Conservation (phyloP, 1,284 basidiomycete species). For the Fomitiporia mediterranea region DNA sequence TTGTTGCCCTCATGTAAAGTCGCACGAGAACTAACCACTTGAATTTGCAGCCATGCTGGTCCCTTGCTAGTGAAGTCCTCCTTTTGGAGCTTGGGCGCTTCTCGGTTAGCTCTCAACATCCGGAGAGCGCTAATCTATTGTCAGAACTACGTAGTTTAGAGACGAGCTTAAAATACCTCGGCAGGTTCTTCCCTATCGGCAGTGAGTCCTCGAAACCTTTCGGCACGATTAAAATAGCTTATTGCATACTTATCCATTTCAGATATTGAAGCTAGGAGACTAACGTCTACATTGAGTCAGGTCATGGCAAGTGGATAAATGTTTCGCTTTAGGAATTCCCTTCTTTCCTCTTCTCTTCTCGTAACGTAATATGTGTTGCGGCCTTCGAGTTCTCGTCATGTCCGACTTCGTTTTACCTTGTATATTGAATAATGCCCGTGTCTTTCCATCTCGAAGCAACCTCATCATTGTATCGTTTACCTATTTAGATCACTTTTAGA, state of each 20-base stretch:
- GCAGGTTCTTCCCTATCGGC: constrained; percentile 14
- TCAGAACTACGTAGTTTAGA: constrained; percentile 6
- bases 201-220: constrained; percentile 3
- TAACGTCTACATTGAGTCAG: neutral
- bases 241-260: neutral
- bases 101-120: neutral
- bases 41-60: constrained; percentile 13
- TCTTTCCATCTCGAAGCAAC: too few species aligned
- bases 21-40: neutral
- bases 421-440: too few species aligned
- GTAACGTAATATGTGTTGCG: too few species aligned
- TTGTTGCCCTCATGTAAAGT: neutral
- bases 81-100: constrained; percentile 12
- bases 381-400: too few species aligned
- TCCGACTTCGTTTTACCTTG: too few species aligned
- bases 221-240: neutral
- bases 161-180: constrained; percentile 7
- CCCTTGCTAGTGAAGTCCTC: constrained; percentile 9
- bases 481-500: too few species aligned
- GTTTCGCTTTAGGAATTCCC: too few species aligned
- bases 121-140: neutral
- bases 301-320: too few species aligned
- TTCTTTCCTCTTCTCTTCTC: too few species aligned
- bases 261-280: neutral
- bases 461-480: too few species aligned